Base-by-base conservation (phyloP, 805 yeast species). In the Yarrowia bubula region DNA sequence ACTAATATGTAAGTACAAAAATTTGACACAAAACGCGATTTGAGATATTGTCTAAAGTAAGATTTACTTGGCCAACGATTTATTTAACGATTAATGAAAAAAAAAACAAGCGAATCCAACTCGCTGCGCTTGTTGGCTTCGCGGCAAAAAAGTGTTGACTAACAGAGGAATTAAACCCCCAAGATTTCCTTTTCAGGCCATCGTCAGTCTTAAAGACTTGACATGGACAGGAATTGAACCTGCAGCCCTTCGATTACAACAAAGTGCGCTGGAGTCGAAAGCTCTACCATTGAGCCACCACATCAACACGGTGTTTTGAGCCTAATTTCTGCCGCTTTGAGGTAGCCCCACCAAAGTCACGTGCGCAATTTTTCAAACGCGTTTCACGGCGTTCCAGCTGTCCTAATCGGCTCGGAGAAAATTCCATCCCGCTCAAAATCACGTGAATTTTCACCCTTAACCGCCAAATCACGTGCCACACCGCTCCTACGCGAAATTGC, bases 231-330 rank as follows among this genome's bases (percentile, higher is more conserved):
- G 90, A 86, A 84, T 86, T 83, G 90, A 86, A 86, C 90, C 89
- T 86, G 89, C 90, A 86, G 83, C 90, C 90, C 84, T 85, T 84
- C 86, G 90, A 85, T 85, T 76, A 78, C 83, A 79, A 71, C 72
- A 4, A 7, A 14, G 10, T 8, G 28, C 83, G 28, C 83, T 84
- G 88, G 88, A 84, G 85, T 84, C 88, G 85, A 84, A 84, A 83
- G 87, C 88, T 84, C 88, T 84, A 84, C 88, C 88, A 84, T 84
- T 84, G 88, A 84, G 88, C 88, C 87, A 84, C 86, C 84, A 55
- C 62, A 55, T 51, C 58, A 51, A 51, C 58, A 51, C 58, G 35
- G 17, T 15, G 5, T 17, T 35, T 48, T 33, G 8, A n/a, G n/a
- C 4, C 13, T 9, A 4, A 17, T 15, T 48, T 33, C 6, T 13